Base-by-base conservation (phyloP, 768 basidiomycete species). In the Suillus subluteus region DNA sequence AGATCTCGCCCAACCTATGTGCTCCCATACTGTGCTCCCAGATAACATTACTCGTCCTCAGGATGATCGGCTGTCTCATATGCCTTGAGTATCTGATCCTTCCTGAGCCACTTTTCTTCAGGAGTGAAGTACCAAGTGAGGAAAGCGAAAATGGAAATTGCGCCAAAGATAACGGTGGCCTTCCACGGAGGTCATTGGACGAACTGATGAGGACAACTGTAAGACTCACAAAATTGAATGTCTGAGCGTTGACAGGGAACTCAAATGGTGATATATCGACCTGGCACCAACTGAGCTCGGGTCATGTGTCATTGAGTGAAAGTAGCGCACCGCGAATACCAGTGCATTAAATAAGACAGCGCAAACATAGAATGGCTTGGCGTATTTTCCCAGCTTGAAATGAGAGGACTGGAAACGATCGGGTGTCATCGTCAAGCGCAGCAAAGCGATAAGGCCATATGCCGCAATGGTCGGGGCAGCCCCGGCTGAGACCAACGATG, bases 381-480 rank as follows among this genome's bases (percentile, higher is more conserved):
- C 83, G 70, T 85, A 87, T 64, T 78, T 83, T 6, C 94, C 94
- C 35, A 94, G 83, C 65, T 81, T 84, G 79, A 93, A 96, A 68
- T 87, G 85, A 15, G 93, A 93, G 9, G 84, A 79, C 68, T 85
- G 85, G 80, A 96, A 96, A 41, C 84, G 80, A 69, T 90, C 76
- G 13, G 90, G 93, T 1, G 95, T 96, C 83, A 89, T 82, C n/a
- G 86, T 86, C 23, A 96, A 78, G 38, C 92, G 86, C 40, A 96
- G 82, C 2, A 91, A 73, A 11, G 91, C 87, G 66, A 96, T 95
- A 54, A 96, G 82, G 0, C 88, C 92, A 73, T 96, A 96, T 2
- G 94, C 92, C 0, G 94, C 93, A 66, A 95, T 94, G 3, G 92
- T 95, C 1, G 95, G 95, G 3, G 94, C 84, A 6, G 83, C 93